Conservation (phyloP, 73 alveolate genomes). For the Uronychia binucleata region DNA sequence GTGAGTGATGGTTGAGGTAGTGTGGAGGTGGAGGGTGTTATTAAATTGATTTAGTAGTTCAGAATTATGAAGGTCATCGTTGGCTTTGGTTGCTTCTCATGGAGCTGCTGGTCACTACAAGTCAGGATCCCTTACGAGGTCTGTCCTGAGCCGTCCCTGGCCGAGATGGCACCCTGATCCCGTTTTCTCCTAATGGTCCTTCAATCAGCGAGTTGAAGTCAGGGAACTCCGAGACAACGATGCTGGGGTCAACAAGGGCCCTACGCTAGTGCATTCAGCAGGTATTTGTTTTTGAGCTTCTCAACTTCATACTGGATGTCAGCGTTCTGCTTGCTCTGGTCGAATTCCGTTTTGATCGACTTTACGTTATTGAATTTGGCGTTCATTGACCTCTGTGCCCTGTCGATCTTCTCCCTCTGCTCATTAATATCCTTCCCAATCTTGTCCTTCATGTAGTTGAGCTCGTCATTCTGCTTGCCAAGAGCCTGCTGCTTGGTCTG, state of each 20-base stretch:
- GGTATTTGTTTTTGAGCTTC: slow-evolving; percentile 44
- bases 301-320: slow-evolving; percentile 58
- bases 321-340: slow-evolving; percentile 44
- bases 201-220: slow-evolving; percentile 60
- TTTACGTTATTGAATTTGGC: slow-evolving; percentile 41
- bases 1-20: too few species aligned
- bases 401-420: slow-evolving; percentile 53
- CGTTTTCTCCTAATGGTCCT: slow-evolving; percentile 63
- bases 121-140: slow-evolving; percentile 49
- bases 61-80: neutral
- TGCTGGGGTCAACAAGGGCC: neutral
- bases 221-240: slow-evolving; percentile 61
- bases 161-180: slow-evolving; percentile 68
- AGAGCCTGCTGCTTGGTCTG: slow-evolving; percentile 65
- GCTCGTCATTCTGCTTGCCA: slow-evolving; percentile 54
- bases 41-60: neutral
- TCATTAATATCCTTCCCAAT: slow-evolving; percentile 50
- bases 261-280: slow-evolving; percentile 63
- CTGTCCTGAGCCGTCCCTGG: slow-evolving; percentile 68
- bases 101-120: slow-evolving; percentile 2
- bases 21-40: too few species aligned
- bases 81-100: slow-evolving; percentile 1
- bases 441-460: slow-evolving; percentile 34
- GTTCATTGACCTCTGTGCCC: slow-evolving; percentile 38
- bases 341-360: slow-evolving; percentile 43